Evolutionary conservation across 768 basidiomycete species (phyloP), one percentile per base, ranked within the genome.

Genomic region (Dendrothele bispora): DNA sequence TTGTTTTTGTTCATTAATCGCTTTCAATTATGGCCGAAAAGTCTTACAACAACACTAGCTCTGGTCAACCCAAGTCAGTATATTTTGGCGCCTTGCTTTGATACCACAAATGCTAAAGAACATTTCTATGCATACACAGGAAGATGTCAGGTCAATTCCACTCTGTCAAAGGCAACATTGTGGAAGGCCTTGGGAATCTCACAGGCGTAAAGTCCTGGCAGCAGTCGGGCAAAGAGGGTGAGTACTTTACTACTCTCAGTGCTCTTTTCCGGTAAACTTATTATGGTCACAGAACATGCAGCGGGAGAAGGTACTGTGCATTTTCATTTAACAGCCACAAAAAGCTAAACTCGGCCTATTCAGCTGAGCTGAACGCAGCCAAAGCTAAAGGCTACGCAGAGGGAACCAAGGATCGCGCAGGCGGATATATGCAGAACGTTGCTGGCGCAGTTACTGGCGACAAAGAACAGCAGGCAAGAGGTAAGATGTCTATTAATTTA

Each of bases 361-460:
- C n/a, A n/a, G 59, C 58, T 15, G 63, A 63, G 55, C 54, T 54
- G 51, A 59, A 64, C 17, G 62, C 63, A 25, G 66, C 64, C 14
- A 55, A 62, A 43, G 64, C 66, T 15, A 56, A 70, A 49, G 67
- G 59, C 27, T 72, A 68, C 51, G 68, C 52, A 24, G 68, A 72
- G 40, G 70, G 70, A 11, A 53, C 63, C 2, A 46, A 40, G 17
- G 70, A 72, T 51, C 55, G 56, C 27, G 27, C 72, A 7, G 60
- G 53, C 2, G 81, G 82, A 29, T 78, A 79, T 61, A 74, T 76
- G 49, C 79, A 83, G 43, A 57, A 75, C 36, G 62, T 83, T 26
- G 65, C 77, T 27, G 82, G 82, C 26, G 77, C 81, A 7, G 51
- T 84, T 39, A 72, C 66, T 17, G 82, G 80, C 24, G 83, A 83